These are phyloP conservation scores for Fraxinus platypoda DNA, from an alignment of 305 asterid genomes.

Conservation along the genomic window DNA sequence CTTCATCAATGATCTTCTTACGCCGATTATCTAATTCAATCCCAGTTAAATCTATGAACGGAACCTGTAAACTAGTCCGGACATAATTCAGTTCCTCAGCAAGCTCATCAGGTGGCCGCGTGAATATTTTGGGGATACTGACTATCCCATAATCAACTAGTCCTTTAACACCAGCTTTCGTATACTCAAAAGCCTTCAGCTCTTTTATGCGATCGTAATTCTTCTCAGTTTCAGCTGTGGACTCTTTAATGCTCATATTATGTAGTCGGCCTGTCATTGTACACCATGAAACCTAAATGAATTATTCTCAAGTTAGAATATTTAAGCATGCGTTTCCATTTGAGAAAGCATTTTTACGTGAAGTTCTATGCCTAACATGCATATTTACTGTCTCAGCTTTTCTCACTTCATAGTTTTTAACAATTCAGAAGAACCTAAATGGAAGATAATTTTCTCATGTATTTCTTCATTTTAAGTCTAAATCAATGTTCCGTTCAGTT, in stretches of 20 bases:
- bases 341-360: too few relatives aligned
- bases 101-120: constrained; percentile 45
- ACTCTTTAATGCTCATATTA: constrained; percentile 1
- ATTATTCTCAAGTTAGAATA: too few relatives aligned
- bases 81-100: constrained; percentile 13
- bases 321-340: too few relatives aligned
- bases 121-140: constrained; percentile 50
- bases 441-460: too few relatives aligned
- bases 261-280: too few relatives aligned
- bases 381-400: too few relatives aligned
- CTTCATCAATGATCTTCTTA: constrained; percentile 25
- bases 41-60: constrained; percentile 46
- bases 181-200: constrained; percentile 47
- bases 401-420: too few relatives aligned
- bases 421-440: too few relatives aligned
- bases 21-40: constrained; percentile 21
- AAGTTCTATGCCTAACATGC: too few relatives aligned
- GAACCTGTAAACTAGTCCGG: constrained; percentile 26
- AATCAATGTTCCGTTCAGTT: too few relatives aligned
- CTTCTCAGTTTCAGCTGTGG: neutral
- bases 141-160: constrained; percentile 47
- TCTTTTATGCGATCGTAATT: constrained; percentile 25
- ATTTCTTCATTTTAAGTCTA: too few relatives aligned
- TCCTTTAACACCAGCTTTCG: constrained; percentile 63
- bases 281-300: too few relatives aligned